A percentile compares a stretch with the other conserved stretches of the same genome.
Conservation (phyloP, 2,329 filamentous ascomycete genomes). For the Plenodomus tracheiphilus region DNA sequence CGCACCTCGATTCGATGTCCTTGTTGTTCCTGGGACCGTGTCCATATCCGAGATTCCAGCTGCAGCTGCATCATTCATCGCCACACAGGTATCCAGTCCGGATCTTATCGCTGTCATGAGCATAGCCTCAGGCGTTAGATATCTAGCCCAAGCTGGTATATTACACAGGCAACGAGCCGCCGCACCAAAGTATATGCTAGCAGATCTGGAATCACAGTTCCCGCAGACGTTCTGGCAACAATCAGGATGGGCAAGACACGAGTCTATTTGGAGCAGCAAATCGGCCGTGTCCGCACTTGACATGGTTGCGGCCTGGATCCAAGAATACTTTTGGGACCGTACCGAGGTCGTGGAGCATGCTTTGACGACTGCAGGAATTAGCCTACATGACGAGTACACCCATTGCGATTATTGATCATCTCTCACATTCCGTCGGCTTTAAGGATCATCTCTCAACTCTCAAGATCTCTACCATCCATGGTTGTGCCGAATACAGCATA, state of each 20-base stretch:
- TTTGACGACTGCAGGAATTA: constrained; percentile 32
- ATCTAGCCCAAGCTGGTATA: constrained; percentile 33
- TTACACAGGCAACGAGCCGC: constrained; percentile 32
- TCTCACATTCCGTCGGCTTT: constrained; percentile 1
- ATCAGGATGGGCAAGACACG: constrained; percentile 34
- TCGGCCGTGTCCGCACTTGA: constrained; percentile 36
- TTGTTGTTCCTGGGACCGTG: constrained; percentile 40
- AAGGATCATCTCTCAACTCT: constrained; percentile 1
- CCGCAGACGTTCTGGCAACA: constrained; percentile 37
- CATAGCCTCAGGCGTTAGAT: constrained; percentile 36
- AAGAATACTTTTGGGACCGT: constrained; percentile 45
- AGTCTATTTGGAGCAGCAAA: constrained; percentile 39
- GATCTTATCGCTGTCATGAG: constrained; percentile 34
- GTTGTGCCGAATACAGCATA: too few relatives aligned
- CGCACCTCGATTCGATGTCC: constrained; percentile 40
- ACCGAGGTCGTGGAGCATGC: constrained; percentile 35
- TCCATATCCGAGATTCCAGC: constrained; percentile 23
- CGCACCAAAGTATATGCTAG: constrained; percentile 29
- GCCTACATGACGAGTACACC: constrained; percentile 29
- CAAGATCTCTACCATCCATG: too few relatives aligned
- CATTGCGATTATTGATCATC: constrained; percentile 24
- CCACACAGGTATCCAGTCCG: constrained; percentile 27
- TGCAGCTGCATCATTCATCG: constrained; percentile 31
- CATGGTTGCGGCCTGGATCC: constrained; percentile 40
- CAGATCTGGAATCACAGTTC: constrained; percentile 29